Evolutionary conservation across 495 filamentous ascomycete species (phyloP), one percentile per base, ranked within the genome.

Genomic region (Neurospora cerealis): DNA sequence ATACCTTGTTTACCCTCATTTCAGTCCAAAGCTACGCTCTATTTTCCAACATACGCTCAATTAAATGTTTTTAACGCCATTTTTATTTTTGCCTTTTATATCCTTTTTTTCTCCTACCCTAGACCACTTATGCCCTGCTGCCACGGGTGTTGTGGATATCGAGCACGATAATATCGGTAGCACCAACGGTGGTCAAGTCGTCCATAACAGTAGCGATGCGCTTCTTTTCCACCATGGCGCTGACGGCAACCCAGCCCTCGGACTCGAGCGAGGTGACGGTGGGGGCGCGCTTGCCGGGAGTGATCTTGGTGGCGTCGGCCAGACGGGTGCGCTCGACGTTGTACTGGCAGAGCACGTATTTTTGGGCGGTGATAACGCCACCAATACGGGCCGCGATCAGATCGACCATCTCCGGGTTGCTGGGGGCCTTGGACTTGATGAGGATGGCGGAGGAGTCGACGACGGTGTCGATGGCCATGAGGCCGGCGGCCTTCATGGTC

Each of bases 401-500:
- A 34, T 94, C 88, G 38, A 97, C 91, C 72, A 98, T 86, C 21
- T 88, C 85, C 4, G 85, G 88, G 81, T 96, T 92, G 76, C 91
- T 91, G n/a, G 95, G 91, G 74, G 89, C 86, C 76, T 91, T 95
- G 40, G 95, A 97, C 83, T 95, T 95, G 85, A 99, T 94, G 41
- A 99, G 88, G 36, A 97, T 88, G 34, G 96, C 94, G 4, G 90
- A 93, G 72, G 91, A 93, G 71, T 92, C 89, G 37, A 97, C 86
- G 21, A 99, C 94, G 3, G 96, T 99, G 75, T 94, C 94, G 79
- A 99, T 97, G 74, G 96, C 89, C 82, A 96, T 96, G 60, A 99
- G 87, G n/a, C 96, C 96, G 41, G 95, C 95, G 3, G 94, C 96
- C 78, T 91, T 93, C 96, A 99, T 99, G 13, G 96, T 99, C 79